Evolutionary conservation across 208 protist genomes (phyloP).

Genomic region (Acanthamoeba triangularis): DNA sequence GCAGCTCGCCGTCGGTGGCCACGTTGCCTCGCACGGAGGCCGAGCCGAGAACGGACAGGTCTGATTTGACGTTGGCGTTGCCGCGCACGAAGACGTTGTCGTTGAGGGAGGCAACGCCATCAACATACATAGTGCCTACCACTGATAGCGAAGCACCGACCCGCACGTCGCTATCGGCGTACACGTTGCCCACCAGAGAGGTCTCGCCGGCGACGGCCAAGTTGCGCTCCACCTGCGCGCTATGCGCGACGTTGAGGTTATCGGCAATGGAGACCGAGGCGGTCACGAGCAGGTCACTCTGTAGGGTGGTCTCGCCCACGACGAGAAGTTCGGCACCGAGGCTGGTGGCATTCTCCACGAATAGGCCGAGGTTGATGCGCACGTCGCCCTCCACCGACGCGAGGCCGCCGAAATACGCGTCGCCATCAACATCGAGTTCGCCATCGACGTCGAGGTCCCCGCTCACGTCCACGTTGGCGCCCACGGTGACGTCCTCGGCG

Average conservation of each 20-base stretch:
- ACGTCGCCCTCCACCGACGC: neutral
- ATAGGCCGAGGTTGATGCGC: neutral
- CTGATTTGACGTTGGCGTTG: neutral
- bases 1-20: neutral
- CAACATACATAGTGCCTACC: too few species aligned
- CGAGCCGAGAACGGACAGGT: neutral
- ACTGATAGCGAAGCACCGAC: neutral
- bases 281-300: neutral
- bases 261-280: too few species aligned
- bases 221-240: neutral
- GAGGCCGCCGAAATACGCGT: neutral
- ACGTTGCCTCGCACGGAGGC: neutral
- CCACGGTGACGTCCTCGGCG: slow-evolving; percentile 30
- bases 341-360: slow-evolving; percentile 27
- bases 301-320: neutral
- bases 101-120: neutral
- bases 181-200: neutral
- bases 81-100: neutral
- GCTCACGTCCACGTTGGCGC: neutral
- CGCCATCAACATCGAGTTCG: neutral
- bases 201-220: neutral
- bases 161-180: neutral
- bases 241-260: neutral
- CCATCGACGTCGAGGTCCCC: neutral
- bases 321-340: neutral